These are phyloP conservation scores for Daldinia eschscholtzii DNA, from an alignment of 2,329 filamentous ascomycete species.

Conservation along the genomic window DNA sequence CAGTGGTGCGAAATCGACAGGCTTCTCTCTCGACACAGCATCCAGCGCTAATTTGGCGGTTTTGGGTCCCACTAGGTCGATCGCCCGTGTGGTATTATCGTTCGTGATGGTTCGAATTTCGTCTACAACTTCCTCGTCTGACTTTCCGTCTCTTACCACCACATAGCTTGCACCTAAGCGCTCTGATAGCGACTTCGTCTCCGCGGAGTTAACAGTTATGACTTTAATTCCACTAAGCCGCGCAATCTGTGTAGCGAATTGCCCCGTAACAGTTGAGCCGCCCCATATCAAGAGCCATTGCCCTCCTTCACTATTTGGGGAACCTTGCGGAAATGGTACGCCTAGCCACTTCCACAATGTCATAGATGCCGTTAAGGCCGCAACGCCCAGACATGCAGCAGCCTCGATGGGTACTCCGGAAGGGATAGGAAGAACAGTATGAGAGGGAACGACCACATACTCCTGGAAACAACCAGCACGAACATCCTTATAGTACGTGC, in stretches of 20 bases:
- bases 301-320: conserved; percentile 36
- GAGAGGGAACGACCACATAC: conserved; percentile 56
- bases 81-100: conserved; percentile 52
- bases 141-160: conserved; percentile 53
- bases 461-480: conserved; percentile 60
- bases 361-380: conserved; percentile 58
- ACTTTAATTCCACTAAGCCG: conserved; percentile 52
- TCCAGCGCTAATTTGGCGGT: conserved; percentile 52
- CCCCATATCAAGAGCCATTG: conserved; percentile 57
- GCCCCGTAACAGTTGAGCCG: conserved; percentile 57
- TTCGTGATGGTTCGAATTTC: conserved; percentile 50
- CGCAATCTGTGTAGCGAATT: conserved; percentile 58
- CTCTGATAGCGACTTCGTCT: conserved; percentile 49
- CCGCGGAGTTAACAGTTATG: conserved; percentile 54
- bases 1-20: conserved; percentile 53
- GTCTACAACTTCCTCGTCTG: conserved; percentile 51
- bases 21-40: conserved; percentile 45
- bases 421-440: conserved; percentile 58
- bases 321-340: conserved; percentile 47
- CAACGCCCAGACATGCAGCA: conserved; percentile 57
- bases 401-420: conserved; percentile 50
- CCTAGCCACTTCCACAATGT: conserved; percentile 58
- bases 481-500: conserved; percentile 58
- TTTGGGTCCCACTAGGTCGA: conserved; percentile 55
- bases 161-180: conserved; percentile 53